Base-by-base conservation (phyloP, 2,329 filamentous ascomycete genomes). In the Scortechinia acanthostroma region DNA sequence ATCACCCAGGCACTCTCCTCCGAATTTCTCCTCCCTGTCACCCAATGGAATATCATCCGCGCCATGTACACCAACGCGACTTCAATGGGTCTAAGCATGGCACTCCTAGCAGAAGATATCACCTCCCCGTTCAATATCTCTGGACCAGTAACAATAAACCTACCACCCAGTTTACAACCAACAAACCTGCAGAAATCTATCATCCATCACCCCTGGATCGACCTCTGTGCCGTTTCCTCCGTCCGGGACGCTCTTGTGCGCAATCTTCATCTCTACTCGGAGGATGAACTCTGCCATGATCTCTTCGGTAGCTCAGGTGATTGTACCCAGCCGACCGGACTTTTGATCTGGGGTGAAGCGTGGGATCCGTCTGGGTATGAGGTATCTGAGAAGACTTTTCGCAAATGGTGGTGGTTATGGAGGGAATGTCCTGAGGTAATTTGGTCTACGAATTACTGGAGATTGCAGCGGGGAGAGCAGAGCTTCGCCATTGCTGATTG, bases 401-500 rank as follows among this genome's bases (percentile, higher is more conserved):
- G 25, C 10, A 30, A 30, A 30, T 30, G 25, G 25, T 10, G 25
- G 25, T 30, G 25, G 25, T 30, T 30, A 30, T 30, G 25, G 25
- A 30, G 25, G 10, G 25, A n/a, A n/a, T 30, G 25, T n/a, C 10
- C n/a, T 30, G 25, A 30, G 25, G 25, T n/a, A 30, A 10, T 30
- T n/a, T n/a, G n/a, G n/a, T 30, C 25, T 30, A 30, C 25, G 25
- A 30, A 30, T 30, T 30, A 30, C 25, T 30, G 25, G 25, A 30
- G 25, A n/a, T 30, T 30, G 25, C 25, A 30, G 25, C 25, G 25
- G 25, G 25, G 25, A 10, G 25, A 30, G 25, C 10, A 30, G 25
- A n/a, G 10, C 10, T n/a, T 30, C n/a, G 10, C n/a, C 25, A 30
- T 30, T 30, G 25, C 25, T n/a, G 25, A 30, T n/a, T 30, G n/a